Percentiles rank a stretch among this genome's conserved stretches.
phyloP scores from a whole-genome alignment of 345 rosid species.

The Stellera chamaejasme region DNA sequence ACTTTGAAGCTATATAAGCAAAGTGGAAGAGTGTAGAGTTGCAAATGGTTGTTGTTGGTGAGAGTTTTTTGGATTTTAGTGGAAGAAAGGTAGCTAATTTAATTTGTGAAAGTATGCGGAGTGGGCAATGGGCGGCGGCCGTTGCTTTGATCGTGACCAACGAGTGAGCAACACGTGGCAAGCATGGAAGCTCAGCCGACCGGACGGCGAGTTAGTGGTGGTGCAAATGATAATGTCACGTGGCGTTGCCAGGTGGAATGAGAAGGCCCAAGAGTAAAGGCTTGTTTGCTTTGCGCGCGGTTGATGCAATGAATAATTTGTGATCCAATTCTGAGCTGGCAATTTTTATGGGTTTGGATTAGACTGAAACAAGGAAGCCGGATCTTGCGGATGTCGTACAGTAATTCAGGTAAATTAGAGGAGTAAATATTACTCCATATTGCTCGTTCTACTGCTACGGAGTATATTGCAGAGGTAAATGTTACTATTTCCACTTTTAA shows the following conservation, averaged over 20 bases:
- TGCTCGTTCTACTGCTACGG: too few species aligned
- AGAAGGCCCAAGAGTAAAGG: not conserved
- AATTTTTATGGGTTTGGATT: too few species aligned
- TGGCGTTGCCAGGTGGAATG: constrained; percentile 4
- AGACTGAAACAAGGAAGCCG: too few species aligned
- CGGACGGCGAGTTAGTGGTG: constrained; percentile 11
- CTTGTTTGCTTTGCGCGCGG: too few species aligned
- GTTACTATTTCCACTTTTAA: too few species aligned
- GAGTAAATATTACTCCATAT: too few species aligned
- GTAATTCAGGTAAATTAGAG: too few species aligned
- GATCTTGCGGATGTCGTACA: too few species aligned
- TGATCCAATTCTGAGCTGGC: too few species aligned
- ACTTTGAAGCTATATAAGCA: not conserved
- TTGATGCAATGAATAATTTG: too few species aligned
- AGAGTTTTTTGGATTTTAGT: constrained; percentile 14
- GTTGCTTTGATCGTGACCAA: constrained; percentile 6
- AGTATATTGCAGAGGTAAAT: too few species aligned
- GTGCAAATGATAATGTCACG: constrained; percentile 11
- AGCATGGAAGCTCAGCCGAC: constrained; percentile 11
- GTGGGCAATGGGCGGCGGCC: constrained; percentile 42
- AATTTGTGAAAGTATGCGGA: not conserved
- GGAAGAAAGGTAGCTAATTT: constrained; percentile 12
- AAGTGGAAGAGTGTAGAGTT: not conserved
- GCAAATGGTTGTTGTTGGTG: constrained; percentile 2
- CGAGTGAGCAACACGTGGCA: constrained; percentile 24